phyloP scores from a whole-genome alignment of 345 rosid genomes.

The Salix caprea region DNA sequence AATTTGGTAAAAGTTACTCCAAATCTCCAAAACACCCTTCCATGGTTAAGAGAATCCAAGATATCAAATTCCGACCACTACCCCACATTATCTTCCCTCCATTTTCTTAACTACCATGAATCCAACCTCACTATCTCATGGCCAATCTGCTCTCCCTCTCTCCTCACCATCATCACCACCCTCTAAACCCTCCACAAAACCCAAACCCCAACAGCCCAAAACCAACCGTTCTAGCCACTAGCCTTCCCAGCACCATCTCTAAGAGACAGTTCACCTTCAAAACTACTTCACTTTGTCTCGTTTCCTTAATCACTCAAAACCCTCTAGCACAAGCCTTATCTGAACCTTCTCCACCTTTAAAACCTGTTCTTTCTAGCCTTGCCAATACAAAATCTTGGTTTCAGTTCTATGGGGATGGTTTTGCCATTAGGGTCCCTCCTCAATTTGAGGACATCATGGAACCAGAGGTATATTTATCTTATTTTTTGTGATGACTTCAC shows the following conservation, averaged over 20 bases:
- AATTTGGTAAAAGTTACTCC: too few species aligned
- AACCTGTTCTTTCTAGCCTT: conserved; percentile 47
- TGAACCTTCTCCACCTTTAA: conserved; percentile 45
- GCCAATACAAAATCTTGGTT: conserved; percentile 80
- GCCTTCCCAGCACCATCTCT: conserved; percentile 24
- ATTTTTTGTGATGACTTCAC: neutral
- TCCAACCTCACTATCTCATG: conserved; percentile 38
- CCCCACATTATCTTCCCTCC: conserved; percentile 42
- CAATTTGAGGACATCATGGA: conserved; percentile 73
- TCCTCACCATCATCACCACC: conserved; percentile 35
- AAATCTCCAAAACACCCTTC: conserved; percentile 23
- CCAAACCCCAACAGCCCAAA: conserved; percentile 10
- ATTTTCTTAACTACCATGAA: conserved; percentile 29
- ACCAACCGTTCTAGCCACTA: conserved; percentile 2
- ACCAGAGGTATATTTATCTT: conserved; percentile 54
- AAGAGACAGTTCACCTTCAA: conserved; percentile 50
- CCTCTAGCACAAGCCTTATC: conserved; percentile 48
- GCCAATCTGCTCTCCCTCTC: conserved; percentile 57
- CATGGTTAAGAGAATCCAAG: too few species aligned
- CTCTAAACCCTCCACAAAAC: conserved; percentile 21
- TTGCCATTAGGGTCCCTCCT: conserved; percentile 85
- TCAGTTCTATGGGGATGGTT: conserved; percentile 81
- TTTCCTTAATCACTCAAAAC: conserved; percentile 39
- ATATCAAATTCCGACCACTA: conserved; percentile 1
- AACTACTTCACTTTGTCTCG: conserved; percentile 38